phyloP scores from a whole-genome alignment of 306 rosid species.

The Quercus dentata region DNA sequence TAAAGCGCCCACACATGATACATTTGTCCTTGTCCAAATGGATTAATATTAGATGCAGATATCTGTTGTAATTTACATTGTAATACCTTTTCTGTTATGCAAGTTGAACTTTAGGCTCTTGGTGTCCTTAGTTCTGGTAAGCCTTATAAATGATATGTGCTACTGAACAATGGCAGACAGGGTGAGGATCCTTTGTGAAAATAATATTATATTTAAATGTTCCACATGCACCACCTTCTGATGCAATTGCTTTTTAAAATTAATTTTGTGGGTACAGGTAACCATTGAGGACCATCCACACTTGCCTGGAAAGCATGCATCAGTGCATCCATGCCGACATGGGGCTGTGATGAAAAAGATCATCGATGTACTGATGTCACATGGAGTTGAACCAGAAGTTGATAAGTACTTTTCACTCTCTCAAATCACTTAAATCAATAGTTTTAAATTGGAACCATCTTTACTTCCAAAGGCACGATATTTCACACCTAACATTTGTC shows the following conservation, averaged over 20 bases:
- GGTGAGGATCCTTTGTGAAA: neutral
- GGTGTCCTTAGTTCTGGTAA: no score
- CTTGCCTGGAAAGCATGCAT: conserved; percentile 94
- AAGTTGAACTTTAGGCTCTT: no score
- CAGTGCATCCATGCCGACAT: conserved; percentile 94
- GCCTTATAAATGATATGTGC: no score
- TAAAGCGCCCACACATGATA: no score
- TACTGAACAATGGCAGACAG: no score
- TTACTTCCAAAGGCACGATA: no score
- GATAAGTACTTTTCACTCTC: conserved; percentile 54
- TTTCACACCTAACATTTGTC: no score
- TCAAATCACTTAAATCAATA: neutral
- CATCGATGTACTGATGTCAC: conserved; percentile 89
- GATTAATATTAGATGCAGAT: no score
- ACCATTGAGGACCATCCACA: conserved; percentile 96
- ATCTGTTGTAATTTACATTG: no score
- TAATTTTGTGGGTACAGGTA: conserved; percentile 45
- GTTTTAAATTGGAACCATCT: no score
- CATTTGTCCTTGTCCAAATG: no score
- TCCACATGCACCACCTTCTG: neutral
- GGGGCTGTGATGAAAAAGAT: conserved; percentile 98
- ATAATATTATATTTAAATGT: neutral
- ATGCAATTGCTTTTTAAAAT: neutral
- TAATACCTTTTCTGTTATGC: no score
- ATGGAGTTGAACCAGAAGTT: conserved; percentile 98